Evolutionary conservation across 805 yeast species (phyloP), one percentile per base, ranked within the genome.

Genomic region (Priceomyces haplophilus): DNA sequence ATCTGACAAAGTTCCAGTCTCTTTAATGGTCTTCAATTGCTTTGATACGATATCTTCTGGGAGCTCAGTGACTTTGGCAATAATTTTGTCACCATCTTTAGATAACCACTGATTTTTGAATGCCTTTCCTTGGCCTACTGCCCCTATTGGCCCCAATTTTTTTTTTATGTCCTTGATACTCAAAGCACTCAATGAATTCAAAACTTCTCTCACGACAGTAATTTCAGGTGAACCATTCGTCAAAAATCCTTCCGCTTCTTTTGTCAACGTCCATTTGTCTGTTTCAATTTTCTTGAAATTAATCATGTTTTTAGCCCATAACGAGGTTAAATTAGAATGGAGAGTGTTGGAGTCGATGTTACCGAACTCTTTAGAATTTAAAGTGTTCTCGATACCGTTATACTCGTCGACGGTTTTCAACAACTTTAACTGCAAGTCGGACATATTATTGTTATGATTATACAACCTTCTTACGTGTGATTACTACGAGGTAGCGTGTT

Each of bases 21-120:
- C 46, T 48, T 76, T 60, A 49, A 89, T 79, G 47, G 75, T 68
- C 51, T 75, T 72, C 54, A 91, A 73, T 51, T 81, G 79, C 18
- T 67, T 69, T 41, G 84, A 85, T 12, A 90, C 86, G 37, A 70
- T 73, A 65, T 88, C 96, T 8, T 63, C 67, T 29, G 89, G 88
- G 42, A 74, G 63, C 32, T 68, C 70, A 38, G 72, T 66, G 24
- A 83, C 72, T 49, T 80, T 79, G 21, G 86, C 62, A 39, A 87
- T 78, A 53, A 91, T 76, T 56, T 76, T 80, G 54, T 86, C 95
- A 44, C 91, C 95, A 45, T 84, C 86, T 64, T 95, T 93, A 50
- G 78, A 70, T 56, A 93, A 83, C 99, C 99, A 93, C 33, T 95
- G 95, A 64, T 90, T 90, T 67, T 89, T 91, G 78, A 93, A 95